phyloP scores from a whole-genome alignment of 78 protist species.

The Monocercomonoides exilis region DNA sequence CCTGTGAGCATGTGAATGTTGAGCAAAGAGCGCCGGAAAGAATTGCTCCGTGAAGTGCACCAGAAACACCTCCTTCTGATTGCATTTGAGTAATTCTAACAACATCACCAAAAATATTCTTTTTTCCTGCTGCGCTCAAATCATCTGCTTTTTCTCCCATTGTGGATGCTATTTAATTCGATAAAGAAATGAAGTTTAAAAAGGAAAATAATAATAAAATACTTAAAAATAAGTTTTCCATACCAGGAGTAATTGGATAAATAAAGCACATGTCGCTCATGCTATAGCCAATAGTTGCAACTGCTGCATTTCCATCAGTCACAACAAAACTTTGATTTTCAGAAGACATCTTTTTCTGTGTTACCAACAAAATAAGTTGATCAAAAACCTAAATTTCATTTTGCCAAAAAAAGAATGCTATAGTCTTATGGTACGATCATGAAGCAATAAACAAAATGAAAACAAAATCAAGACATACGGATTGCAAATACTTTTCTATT shows the following conservation, averaged over 20 bases:
- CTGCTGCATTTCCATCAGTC: conserved; percentile 52
- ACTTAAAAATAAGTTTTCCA: background rate
- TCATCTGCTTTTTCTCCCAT: conserved; percentile 51
- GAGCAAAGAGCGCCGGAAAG: conserved; percentile 16
- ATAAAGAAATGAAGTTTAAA: background rate
- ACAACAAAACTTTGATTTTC: background rate
- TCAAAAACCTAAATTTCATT: too few relatives aligned
- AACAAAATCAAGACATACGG: too few relatives aligned
- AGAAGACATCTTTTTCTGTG: too few relatives aligned
- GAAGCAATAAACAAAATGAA: too few relatives aligned
- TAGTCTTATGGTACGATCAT: too few relatives aligned
- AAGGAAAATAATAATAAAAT: background rate
- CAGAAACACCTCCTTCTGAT: conserved; percentile 49
- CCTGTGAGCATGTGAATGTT: conserved; percentile 42
- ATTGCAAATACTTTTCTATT: too few relatives aligned
- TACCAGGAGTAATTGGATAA: conserved; percentile 48
- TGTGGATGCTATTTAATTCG: conserved; percentile 34
- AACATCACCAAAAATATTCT: conserved; percentile 43
- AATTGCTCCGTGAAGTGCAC: conserved; percentile 38
- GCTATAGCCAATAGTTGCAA: conserved; percentile 45
- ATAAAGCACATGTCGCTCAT: conserved; percentile 31
- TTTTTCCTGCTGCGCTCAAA: conserved; percentile 17
- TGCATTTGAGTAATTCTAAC: conserved; percentile 38
- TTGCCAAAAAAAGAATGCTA: too few relatives aligned
- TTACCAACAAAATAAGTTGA: too few relatives aligned